A percentile compares a stretch with the other conserved stretches of the same genome.
These are phyloP conservation scores for Cystofilobasidium capitatum DNA, from an alignment of 768 basidiomycete species.

Conservation along the genomic window DNA sequence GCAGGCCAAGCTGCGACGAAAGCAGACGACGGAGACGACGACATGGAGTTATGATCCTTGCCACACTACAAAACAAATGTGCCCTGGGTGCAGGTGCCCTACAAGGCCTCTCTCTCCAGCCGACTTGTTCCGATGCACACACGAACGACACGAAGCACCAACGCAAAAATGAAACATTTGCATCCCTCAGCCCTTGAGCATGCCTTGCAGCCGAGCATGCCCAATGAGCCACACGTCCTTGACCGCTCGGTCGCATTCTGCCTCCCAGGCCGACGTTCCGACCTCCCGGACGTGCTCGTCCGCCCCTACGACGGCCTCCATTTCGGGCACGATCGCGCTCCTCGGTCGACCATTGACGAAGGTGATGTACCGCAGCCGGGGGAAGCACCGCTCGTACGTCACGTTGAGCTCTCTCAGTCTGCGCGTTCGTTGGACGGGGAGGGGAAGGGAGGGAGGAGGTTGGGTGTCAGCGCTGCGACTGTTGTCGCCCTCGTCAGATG, in stretches of 20 bases:
- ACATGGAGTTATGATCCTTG: neutral
- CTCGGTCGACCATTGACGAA: slow-evolving; percentile 80
- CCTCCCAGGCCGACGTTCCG: neutral
- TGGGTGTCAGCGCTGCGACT: neutral
- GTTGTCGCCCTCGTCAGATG: neutral
- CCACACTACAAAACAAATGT: too few species aligned
- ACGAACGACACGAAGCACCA: too few species aligned
- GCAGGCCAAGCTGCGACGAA: neutral
- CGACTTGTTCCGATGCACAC: too few species aligned
- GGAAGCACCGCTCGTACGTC: slow-evolving; percentile 63
- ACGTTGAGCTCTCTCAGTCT: slow-evolving; percentile 61
- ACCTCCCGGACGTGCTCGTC: neutral
- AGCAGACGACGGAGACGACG: slow-evolving; percentile 1
- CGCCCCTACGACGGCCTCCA: slow-evolving; percentile 55
- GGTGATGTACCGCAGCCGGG: slow-evolving; percentile 75
- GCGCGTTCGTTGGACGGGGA: neutral
- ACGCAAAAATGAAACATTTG: too few species aligned
- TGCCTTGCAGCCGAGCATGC: neutral
- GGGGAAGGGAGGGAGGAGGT: neutral
- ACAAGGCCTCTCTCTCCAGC: too few species aligned
- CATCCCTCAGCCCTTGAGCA: too few species aligned
- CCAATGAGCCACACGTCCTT: neutral
- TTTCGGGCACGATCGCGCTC: slow-evolving; percentile 61
- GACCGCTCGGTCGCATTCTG: neutral
- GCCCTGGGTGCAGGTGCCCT: too few species aligned